Percentiles rank a stretch among this genome's conserved stretches.
Evolutionary conservation across 176 grass and related monocot species (phyloP).

Genomic region (Aegilops longissima): DNA sequence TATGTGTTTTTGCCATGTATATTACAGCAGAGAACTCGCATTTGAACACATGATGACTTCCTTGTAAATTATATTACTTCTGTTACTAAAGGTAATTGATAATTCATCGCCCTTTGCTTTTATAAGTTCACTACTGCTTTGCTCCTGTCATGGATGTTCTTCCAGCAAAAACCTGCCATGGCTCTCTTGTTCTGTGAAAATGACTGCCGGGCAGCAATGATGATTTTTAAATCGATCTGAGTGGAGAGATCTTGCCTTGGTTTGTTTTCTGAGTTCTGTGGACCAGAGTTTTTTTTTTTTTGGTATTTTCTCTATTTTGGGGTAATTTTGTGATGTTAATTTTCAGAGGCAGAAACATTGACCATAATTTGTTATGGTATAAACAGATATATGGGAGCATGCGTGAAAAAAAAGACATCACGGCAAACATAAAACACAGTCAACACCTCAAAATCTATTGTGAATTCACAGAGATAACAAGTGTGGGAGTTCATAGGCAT

Average conservation of each 20-base stretch:
- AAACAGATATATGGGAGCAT: not conserved
- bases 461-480: constrained; percentile 25
- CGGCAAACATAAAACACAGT: not conserved
- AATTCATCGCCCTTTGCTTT: not conserved
- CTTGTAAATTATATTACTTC: not conserved
- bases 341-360: not conserved
- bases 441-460: constrained; percentile 10
- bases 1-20: constrained; percentile 6
- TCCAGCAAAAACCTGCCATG: not conserved
- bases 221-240: constrained; percentile 1
- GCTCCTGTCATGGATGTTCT: not conserved
- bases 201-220: not conserved
- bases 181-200: not conserved
- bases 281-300: not conserved
- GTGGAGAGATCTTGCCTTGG: not conserved
- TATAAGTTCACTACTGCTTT: not conserved
- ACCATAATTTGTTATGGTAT: not conserved
- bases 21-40: constrained; percentile 26
- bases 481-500: not conserved
- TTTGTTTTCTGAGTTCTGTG: constrained; percentile 2
- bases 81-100: not conserved
- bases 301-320: not conserved
- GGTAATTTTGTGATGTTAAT: not conserved
- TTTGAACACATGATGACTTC: not conserved
- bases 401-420: not conserved